Base-by-base conservation (phyloP, 805 yeast genomes). In the Metschnikowia drakensbergensis region DNA sequence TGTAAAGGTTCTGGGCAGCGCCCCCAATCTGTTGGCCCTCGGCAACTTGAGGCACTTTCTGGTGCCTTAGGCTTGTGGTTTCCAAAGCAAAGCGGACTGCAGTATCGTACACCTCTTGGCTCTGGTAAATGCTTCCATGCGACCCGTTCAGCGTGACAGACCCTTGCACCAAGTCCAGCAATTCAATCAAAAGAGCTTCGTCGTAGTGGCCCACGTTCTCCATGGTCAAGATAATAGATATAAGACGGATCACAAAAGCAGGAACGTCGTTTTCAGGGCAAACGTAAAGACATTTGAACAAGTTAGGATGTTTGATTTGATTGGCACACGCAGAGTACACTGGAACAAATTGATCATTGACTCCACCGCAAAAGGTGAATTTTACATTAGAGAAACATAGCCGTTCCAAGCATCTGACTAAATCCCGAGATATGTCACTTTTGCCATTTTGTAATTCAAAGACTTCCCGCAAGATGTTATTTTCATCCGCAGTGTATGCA, bases 291-390 rank as follows among this genome's bases (percentile, higher is more conserved):
- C 63, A 53, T 36, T 74, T 60, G 48, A 51, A 68, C 13, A 72
- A 65, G 48, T 71, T 71, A 1, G 76, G 73, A 49, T 72, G 77
- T 23, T 62, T 54, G 26, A 57, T 55, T 25, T 61, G 57, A n/a
- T 53, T 50, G 5, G 57, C 66, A 35, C 71, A 54, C 5, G 74
- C 50, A 7, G 72, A 67, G 33, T 54, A 56, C 1, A 71, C 43
- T 3, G 74, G 74, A n/a, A 72, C 58, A 37, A 69, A 61, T 50
- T 65, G 75, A 50, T 72, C 76, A 39, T 61, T 58, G 3, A 62
- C 50, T 6, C 68, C 49, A 3, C 69, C 76, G 11, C 63, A 55
- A 28, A 71, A 58, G 2, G 74, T 64, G 6, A 72, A 53, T 47
- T 72, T 72, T 29, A 67, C 73, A 47, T 69, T 66, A 13, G 49